A percentile compares a stretch with the other conserved stretches of the same genome.
phyloP scores from a whole-genome alignment of 1,284 basidiomycete genomes.

The Rhodotorula sp. region DNA sequence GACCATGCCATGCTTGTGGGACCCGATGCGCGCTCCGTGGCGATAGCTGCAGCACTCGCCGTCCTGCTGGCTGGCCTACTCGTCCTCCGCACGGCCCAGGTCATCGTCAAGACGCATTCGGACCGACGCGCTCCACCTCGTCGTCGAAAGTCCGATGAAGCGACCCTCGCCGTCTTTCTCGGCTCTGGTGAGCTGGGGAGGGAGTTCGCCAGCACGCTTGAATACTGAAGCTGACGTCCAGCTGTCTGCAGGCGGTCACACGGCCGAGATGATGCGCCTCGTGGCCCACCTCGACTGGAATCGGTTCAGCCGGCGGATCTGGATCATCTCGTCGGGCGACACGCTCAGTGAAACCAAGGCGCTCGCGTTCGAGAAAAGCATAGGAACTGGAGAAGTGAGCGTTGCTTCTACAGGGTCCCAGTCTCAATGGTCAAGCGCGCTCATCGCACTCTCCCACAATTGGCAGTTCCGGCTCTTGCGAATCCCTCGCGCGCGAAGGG shows the following conservation, averaged over 20 bases:
- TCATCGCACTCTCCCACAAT: too few relatives aligned
- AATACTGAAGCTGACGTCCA: not conserved
- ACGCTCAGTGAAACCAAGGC: constrained; percentile 72
- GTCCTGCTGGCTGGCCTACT: not conserved
- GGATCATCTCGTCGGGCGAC: constrained; percentile 82
- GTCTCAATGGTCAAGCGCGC: too few relatives aligned
- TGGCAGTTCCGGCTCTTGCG: constrained; percentile 36
- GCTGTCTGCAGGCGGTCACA: constrained; percentile 77
- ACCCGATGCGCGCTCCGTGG: not conserved
- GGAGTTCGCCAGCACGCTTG: not conserved
- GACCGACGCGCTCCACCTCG: constrained; percentile 1
- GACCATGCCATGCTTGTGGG: not conserved
- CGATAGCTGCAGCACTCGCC: not conserved
- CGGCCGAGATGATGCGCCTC: constrained; percentile 78
- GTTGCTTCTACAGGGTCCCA: not conserved
- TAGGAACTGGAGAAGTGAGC: constrained; percentile 31
- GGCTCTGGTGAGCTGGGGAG: constrained; percentile 57
- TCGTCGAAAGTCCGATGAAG: constrained; percentile 5
- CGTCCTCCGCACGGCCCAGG: not conserved
- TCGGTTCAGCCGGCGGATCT: constrained; percentile 73
- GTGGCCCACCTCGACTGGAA: constrained; percentile 70
- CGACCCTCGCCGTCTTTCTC: constrained; percentile 58
- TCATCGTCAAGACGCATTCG: constrained; percentile 14
- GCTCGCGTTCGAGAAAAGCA: constrained; percentile 59
- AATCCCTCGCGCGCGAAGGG: constrained; percentile 50